Conservation (phyloP, 202 grass and related monocot species). For the Zoysia matrella region DNA sequence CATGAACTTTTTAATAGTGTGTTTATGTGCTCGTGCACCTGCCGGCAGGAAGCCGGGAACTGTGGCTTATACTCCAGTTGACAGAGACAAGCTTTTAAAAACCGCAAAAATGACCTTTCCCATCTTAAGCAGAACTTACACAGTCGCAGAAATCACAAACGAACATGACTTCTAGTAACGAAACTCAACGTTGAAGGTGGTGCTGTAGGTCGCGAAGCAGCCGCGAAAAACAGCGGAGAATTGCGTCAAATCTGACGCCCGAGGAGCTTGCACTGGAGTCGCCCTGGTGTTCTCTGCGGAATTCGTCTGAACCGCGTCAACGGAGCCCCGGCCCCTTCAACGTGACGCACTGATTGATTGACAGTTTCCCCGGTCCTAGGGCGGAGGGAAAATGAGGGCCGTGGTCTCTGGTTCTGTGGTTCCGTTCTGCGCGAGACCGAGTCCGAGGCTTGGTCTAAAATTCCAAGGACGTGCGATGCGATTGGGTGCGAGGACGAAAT, state of each 20-base stretch:
- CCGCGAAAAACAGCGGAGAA: conserved; percentile 14
- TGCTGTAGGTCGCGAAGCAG: conserved; percentile 19
- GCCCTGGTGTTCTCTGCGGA: conserved; percentile 43
- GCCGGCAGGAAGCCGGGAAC: conserved; percentile 22
- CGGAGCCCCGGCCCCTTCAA: background rate
- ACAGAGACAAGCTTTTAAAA: background rate
- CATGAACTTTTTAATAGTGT: background rate
- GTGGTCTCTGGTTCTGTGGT: too few relatives aligned
- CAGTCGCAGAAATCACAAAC: too few relatives aligned
- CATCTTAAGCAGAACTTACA: too few relatives aligned
- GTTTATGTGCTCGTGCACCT: conserved; percentile 36
- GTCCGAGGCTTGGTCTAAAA: background rate
- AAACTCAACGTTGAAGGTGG: too few relatives aligned
- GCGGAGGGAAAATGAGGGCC: background rate
- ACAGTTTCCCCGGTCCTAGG: conserved; percentile 2
- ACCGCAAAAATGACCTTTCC: background rate
- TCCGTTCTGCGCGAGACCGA: background rate
- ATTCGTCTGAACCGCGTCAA: background rate
- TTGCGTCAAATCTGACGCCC: background rate
- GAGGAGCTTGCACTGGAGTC: background rate
- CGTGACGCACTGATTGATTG: background rate
- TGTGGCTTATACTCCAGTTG: background rate
- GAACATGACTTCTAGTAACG: too few relatives aligned
- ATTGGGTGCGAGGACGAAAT: background rate
- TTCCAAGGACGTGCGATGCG: background rate